A percentile compares a stretch with the other conserved stretches of the same genome.
Conservation (phyloP, 2,329 filamentous ascomycete genomes). For the Colletotrichum cordylinicola region DNA sequence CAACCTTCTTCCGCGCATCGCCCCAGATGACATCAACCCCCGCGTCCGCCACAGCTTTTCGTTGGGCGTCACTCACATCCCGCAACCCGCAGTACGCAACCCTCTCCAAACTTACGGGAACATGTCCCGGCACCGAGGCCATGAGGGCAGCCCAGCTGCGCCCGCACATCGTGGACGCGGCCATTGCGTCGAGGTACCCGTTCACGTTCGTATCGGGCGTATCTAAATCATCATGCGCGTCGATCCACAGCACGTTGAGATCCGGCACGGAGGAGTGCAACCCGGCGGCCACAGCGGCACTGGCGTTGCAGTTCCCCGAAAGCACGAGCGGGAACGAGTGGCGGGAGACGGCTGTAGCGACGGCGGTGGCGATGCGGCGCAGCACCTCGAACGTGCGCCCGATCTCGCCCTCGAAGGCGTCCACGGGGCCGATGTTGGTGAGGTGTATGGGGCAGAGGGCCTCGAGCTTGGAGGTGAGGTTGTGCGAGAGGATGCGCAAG, state of each 20-base stretch:
- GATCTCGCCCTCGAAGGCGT: constrained; percentile 44
- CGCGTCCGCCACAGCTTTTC: neutral
- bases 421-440: constrained; percentile 32
- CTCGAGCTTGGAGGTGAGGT: constrained; percentile 32
- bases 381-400: constrained; percentile 43
- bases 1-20: constrained; percentile 2
- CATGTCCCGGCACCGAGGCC: constrained; percentile 11
- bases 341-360: constrained; percentile 29
- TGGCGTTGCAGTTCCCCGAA: constrained; percentile 43
- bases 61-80: neutral
- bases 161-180: constrained; percentile 39
- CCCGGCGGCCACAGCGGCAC: constrained; percentile 40
- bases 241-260: constrained; percentile 36
- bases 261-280: constrained; percentile 20
- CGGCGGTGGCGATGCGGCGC: constrained; percentile 37
- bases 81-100: neutral
- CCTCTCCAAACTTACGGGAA: neutral
- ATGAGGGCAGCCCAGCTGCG: constrained; percentile 34
- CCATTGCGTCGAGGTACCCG: constrained; percentile 43
- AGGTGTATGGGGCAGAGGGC: constrained; percentile 26
- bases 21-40: neutral
- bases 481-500: constrained; percentile 31
- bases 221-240: constrained; percentile 48
- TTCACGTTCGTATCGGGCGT: constrained; percentile 37
- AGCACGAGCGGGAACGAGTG: constrained; percentile 42